Evolutionary conservation across 2,329 filamentous ascomycete species (phyloP).

Genomic region (Pseudohalonectria lignicola): DNA sequence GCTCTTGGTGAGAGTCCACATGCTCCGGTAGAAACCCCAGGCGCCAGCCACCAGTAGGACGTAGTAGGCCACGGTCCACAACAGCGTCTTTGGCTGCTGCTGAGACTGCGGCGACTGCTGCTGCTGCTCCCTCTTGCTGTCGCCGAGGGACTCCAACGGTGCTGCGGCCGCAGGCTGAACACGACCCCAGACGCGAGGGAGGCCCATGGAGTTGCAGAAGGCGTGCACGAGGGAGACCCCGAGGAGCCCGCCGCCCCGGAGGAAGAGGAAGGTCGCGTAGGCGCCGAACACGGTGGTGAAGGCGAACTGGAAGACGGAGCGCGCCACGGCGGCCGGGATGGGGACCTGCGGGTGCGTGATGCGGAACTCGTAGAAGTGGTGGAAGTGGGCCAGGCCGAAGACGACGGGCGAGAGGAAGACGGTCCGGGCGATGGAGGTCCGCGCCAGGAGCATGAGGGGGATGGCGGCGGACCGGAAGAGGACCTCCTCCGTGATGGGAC

Average conservation of each 20-base stretch:
- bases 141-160: conserved; percentile 5
- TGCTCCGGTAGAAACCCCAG: conserved; percentile 54
- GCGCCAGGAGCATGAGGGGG: conserved; percentile 68
- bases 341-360: conserved; percentile 66
- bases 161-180: conserved; percentile 36
- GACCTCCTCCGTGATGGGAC: conserved; percentile 83
- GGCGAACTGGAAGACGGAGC: conserved; percentile 71
- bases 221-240: conserved; percentile 68
- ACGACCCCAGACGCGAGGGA: conserved; percentile 76
- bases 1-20: conserved; percentile 66
- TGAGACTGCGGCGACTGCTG: conserved; percentile 20
- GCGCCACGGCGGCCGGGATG: conserved; percentile 48
- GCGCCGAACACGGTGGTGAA: conserved; percentile 93
- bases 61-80: conserved; percentile 76
- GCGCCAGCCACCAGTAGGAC: conserved; percentile 61
- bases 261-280: conserved; percentile 79
- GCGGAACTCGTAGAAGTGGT: conserved; percentile 93
- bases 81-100: conserved; percentile 1
- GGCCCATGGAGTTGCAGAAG: conserved; percentile 87
- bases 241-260: conserved; percentile 73
- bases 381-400: conserved; percentile 86
- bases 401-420: conserved; percentile 78
- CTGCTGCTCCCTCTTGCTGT: conserved; percentile 6
- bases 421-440: conserved; percentile 43
- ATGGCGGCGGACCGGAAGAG: conserved; percentile 85